A percentile compares a stretch with the other conserved stretches of the same genome.
These are phyloP conservation scores for Syncephalastrum contaminatum DNA, from an alignment of 371 early-diverging fungal genomes.

Conservation along the genomic window DNA sequence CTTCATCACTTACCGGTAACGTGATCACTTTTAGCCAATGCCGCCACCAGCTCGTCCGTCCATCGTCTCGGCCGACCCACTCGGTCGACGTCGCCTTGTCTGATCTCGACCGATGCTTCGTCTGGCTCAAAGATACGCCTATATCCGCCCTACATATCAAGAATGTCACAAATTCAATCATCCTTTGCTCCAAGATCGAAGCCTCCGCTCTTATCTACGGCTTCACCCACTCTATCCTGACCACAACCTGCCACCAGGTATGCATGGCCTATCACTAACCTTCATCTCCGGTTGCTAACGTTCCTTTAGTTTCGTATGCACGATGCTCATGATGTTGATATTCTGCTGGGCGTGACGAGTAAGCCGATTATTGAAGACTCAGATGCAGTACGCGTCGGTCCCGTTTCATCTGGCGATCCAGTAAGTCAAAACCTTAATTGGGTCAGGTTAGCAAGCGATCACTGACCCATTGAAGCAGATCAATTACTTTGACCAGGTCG, in stretches of 20 bases:
- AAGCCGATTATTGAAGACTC: constrained; percentile 85
- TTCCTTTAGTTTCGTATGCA: constrained; percentile 73
- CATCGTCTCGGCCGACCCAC: background rate
- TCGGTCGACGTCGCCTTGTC: constrained; percentile 55
- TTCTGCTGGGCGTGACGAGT: constrained; percentile 68
- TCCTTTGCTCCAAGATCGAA: constrained; percentile 62
- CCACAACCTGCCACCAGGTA: constrained; percentile 79
- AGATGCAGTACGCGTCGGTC: constrained; percentile 53
- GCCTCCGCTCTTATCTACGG: constrained; percentile 73
- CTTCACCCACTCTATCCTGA: constrained; percentile 54
- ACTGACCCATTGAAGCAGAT: background rate
- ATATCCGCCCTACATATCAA: constrained; percentile 69
- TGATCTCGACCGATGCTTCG: constrained; percentile 52
- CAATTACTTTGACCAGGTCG: constrained; percentile 53
- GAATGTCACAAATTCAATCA: constrained; percentile 55
- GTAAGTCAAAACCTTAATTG: constrained; percentile 19
- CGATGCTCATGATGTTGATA: constrained; percentile 57
- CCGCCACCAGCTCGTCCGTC: too few species aligned
- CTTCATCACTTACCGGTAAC: too few species aligned
- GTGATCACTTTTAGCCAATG: too few species aligned
- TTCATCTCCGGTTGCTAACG: background rate
- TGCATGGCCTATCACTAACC: background rate
- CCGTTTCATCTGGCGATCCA: constrained; percentile 14
- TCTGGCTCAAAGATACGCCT: constrained; percentile 40
- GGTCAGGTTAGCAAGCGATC: background rate